Base-by-base conservation (phyloP, 176 grass and related monocot genomes). In the Carex parvula region DNA sequence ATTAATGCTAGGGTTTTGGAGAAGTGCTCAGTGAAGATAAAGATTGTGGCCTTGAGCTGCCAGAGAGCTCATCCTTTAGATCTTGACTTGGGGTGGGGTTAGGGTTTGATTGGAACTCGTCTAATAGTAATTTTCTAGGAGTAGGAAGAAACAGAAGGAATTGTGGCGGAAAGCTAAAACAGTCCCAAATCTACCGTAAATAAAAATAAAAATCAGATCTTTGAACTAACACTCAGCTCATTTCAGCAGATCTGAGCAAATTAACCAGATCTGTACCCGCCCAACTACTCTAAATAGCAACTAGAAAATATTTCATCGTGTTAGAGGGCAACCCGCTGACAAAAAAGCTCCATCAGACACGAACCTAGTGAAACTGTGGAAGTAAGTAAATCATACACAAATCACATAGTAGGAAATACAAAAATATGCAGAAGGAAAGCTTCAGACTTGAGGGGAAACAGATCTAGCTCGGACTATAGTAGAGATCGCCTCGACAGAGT, bases 231-330 rank as follows among this genome's bases (percentile, higher is more conserved):
- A 83, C n/a, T n/a, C 42, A 69, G 62, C 39, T 68, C 81, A 83
- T 68, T 83, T 68, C 41, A 69, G 42, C 41, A 83, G 81, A 83
- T 83, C 81, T 83, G 64, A 67, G 14, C 62, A 68, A 69, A 52
- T 63, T 18, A 83, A 69, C 20, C 81, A 83, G 81, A 83, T 83
- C 81, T 83, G 17, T 18, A 15, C 32, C 26, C 61, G 50, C 13
- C 81, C 52, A 64, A 26, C 79, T 42, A 60, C 29, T 62, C 14
- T 62, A 29, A 65, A 9, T 18, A 83, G 42, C 63, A 54, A 55
- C 29, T 16, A 54, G 13, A 67, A 46, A 9, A 81, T 21, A n/a
- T 66, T 55, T 11, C 80, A 8, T 83, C 37, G 3, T 8, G 64
- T 62, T 14, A 14, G 59, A n/a, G 56, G 11, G 17, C 11, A 42